Evolutionary conservation across 2,329 filamentous ascomycete genomes (phyloP).

Genomic region (Thyridium curvatum): DNA sequence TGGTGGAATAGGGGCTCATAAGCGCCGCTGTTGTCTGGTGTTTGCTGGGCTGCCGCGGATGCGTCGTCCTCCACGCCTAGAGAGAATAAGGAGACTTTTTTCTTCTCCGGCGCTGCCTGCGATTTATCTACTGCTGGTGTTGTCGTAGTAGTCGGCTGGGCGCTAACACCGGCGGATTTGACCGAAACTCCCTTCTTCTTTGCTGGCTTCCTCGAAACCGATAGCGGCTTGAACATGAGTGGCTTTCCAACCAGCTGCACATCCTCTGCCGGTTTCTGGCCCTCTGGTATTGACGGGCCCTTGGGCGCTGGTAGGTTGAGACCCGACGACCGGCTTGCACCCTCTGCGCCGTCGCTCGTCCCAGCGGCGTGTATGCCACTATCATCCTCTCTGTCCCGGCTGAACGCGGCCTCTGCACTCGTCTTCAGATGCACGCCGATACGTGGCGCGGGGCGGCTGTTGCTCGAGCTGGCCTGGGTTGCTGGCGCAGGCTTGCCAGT

Average conservation of each 20-base stretch:
- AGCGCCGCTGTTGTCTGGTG: constrained; percentile 14
- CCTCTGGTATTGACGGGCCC: constrained; percentile 44
- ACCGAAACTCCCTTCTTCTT: constrained; percentile 51
- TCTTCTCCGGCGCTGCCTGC: constrained; percentile 41
- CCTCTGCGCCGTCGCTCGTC: constrained; percentile 12
- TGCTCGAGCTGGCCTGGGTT: constrained; percentile 16
- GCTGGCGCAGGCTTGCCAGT: constrained; percentile 27
- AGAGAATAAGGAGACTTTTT: constrained; percentile 66
- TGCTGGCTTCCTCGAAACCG: constrained; percentile 67
- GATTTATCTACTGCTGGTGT: constrained; percentile 12
- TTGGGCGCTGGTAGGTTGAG: constrained; percentile 35
- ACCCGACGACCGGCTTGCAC: constrained; percentile 9
- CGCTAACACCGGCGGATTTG: constrained; percentile 8
- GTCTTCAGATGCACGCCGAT: constrained; percentile 72
- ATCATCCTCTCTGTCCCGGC: constrained; percentile 20
- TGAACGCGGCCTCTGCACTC: constrained; percentile 76
- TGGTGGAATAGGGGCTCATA: constrained; percentile 49
- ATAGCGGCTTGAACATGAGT: constrained; percentile 84
- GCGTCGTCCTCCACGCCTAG: constrained; percentile 38
- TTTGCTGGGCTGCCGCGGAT: constrained; percentile 14
- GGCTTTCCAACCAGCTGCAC: constrained; percentile 70
- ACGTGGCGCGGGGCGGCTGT: constrained; percentile 30
- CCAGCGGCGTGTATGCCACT: constrained; percentile 10
- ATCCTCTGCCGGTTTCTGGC: constrained; percentile 54
- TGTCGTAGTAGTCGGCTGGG: constrained; percentile 8